These are phyloP conservation scores for Trichoderma simmonsii DNA, from an alignment of 2,329 filamentous ascomycete species.

Conservation along the genomic window DNA sequence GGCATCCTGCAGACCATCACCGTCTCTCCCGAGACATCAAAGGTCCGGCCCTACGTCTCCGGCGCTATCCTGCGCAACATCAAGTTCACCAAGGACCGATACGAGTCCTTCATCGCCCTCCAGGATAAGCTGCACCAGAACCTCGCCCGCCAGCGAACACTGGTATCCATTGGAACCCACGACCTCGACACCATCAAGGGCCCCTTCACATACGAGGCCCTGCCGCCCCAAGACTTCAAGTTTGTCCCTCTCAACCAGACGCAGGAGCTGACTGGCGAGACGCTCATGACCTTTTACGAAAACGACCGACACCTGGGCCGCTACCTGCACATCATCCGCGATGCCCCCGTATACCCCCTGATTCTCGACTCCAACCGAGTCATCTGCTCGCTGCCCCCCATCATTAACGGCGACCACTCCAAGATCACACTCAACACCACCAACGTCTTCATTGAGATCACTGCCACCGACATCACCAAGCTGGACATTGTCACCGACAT, in stretches of 20 bases:
- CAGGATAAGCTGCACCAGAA: slow-evolving; percentile 99
- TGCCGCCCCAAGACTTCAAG: slow-evolving; percentile 85
- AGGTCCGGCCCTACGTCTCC: slow-evolving; percentile 83
- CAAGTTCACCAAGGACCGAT: slow-evolving; percentile 85
- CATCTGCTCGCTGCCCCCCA: slow-evolving; percentile 91
- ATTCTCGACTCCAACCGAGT: slow-evolving; percentile 85
- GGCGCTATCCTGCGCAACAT: slow-evolving; percentile 86
- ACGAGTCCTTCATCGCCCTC: slow-evolving; percentile 95
- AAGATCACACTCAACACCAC: slow-evolving; percentile 90
- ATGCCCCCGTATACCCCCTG: slow-evolving; percentile 90
- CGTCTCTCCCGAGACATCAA: slow-evolving; percentile 69
- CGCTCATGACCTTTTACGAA: slow-evolving; percentile 94
- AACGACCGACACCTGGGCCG: slow-evolving; percentile 88
- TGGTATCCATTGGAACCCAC: slow-evolving; percentile 97
- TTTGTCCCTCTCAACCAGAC: slow-evolving; percentile 90
- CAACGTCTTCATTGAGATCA: slow-evolving; percentile 97
- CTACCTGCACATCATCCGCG: slow-evolving; percentile 90
- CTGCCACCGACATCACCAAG: slow-evolving; percentile 93
- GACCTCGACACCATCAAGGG: slow-evolving; percentile 91
- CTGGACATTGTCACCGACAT: slow-evolving; percentile 94
- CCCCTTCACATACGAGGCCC: slow-evolving; percentile 94
- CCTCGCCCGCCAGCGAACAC: slow-evolving; percentile 82
- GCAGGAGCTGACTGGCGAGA: slow-evolving; percentile 78
- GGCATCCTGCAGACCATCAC: slow-evolving; percentile 77
- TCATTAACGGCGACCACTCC: slow-evolving; percentile 96